Base-by-base conservation (phyloP, 495 filamentous ascomycete genomes). In the Penicillium bialowiezense region DNA sequence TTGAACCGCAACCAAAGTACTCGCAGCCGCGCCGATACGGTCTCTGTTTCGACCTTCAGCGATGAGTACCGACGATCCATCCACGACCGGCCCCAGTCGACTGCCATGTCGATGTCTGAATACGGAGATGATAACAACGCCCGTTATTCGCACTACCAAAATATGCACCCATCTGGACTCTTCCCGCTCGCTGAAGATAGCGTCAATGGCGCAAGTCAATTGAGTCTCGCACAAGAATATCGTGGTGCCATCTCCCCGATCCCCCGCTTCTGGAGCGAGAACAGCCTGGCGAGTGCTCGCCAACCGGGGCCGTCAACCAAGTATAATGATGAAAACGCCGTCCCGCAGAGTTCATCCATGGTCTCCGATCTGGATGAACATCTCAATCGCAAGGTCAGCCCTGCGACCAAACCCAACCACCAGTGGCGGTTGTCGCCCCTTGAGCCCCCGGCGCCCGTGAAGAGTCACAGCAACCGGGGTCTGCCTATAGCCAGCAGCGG, bases 201-300 rank as follows among this genome's bases (percentile, higher is more conserved):
- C 18, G 54, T 44, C 28, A 56, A 65, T 37, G 60, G 60, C 14
- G 59, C 59, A 35, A 69, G 70, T 28, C 69, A 73, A 39, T 54
- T 72, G 36, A 72, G 70, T 43, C 51, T 72, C 10, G 72, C 69
- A 24, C 69, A 71, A 33, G 63, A 71, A 31, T 75, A 75, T 41
- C 67, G 68, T 1, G 63, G 66, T 7, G 67, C 64, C n/a, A 69
- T 75, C 42, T 62, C 72, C n/a, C 69, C 70, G 1, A 59, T 75
- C 3, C 72, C 72, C 8, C 65, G 62, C n/a, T 70, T 69, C 48
- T 69, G 64, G 60, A 75, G 70, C 39, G 69, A 75, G 23, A 51
- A 59, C 18, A 72, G 69, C 36, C 35, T 75, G 32, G 57, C 48
- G 40, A 67, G 63, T 57, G 39, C 44, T 17, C 57, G 44, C 21